Conservation (phyloP, 768 basidiomycete species). For the Psilocybe sp. region DNA sequence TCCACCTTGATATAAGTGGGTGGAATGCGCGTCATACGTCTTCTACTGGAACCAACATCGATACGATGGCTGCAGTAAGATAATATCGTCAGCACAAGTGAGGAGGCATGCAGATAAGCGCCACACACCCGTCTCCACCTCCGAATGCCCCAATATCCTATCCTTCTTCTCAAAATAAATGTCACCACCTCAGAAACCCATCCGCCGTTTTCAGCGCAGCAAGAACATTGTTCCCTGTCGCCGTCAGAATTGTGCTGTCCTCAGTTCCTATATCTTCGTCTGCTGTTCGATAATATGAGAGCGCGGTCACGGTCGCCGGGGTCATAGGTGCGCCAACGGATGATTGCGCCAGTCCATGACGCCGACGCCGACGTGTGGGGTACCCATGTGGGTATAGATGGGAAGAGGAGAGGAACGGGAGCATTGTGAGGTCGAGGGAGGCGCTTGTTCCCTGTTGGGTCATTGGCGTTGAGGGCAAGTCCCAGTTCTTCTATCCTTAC, state of each 20-base stretch:
- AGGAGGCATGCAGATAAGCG: background rate
- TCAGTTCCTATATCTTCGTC: background rate
- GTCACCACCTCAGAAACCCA: slow-evolving; percentile 84
- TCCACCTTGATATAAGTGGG: slow-evolving; percentile 49
- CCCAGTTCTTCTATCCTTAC: no score
- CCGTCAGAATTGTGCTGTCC: slow-evolving; percentile 56
- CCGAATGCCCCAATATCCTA: slow-evolving; percentile 60
- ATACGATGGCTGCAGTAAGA: slow-evolving; percentile 68
- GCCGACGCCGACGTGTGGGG: slow-evolving; percentile 75
- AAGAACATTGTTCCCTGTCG: slow-evolving; percentile 74
- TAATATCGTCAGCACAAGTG: slow-evolving; percentile 4
- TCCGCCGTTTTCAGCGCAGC: slow-evolving; percentile 66
- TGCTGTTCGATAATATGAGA: slow-evolving; percentile 49
- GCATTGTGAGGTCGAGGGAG: no score
- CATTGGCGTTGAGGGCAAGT: no score
- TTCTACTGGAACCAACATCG: slow-evolving; percentile 75
- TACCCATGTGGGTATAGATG: slow-evolving; percentile 28
- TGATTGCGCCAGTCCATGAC: slow-evolving; percentile 86
- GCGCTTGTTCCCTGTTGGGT: no score
- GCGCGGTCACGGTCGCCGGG: slow-evolving; percentile 48
- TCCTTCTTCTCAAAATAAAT: slow-evolving; percentile 73
- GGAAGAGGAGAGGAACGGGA: no score
- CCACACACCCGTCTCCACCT: slow-evolving; percentile 52
- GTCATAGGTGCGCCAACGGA: slow-evolving; percentile 68
- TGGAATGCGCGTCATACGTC: slow-evolving; percentile 70